phyloP scores from a whole-genome alignment of 257 asterid species.

The Penstemon newberryi region DNA sequence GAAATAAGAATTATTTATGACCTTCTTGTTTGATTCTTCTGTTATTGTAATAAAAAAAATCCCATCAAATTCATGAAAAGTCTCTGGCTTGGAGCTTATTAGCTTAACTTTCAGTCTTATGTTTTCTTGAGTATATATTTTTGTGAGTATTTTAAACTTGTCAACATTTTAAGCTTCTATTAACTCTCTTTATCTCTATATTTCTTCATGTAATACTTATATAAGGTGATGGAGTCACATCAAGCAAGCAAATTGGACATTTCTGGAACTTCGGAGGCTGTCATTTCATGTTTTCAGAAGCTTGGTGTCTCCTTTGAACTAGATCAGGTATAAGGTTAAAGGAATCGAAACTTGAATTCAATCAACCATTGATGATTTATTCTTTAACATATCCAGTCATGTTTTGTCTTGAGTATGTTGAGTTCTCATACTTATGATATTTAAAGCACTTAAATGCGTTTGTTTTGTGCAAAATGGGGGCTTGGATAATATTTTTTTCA shows the following conservation, averaged over 20 bases:
- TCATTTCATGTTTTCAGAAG: conserved; percentile 88
- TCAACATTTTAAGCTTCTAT: conserved; percentile 21
- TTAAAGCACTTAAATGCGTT: neutral
- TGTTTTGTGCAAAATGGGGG: neutral
- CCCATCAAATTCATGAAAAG: conserved; percentile 16
- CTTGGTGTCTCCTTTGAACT: conserved; percentile 74
- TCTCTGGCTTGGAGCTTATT: neutral
- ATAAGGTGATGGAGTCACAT: conserved; percentile 93
- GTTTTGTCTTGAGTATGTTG: neutral
- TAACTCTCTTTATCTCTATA: neutral
- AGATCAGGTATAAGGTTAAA: conserved; percentile 52
- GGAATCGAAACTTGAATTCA: neutral
- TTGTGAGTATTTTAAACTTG: conserved; percentile 16
- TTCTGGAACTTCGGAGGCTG: conserved; percentile 97
- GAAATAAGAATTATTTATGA: neutral
- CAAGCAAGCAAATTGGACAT: conserved; percentile 88
- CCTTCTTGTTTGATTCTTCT: conserved; percentile 19
- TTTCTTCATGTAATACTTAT: conserved; percentile 12
- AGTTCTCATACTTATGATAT: neutral
- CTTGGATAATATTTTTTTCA: neutral
- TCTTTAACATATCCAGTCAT: neutral
- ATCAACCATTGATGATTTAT: neutral
- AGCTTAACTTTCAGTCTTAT: neutral
- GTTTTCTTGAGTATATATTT: conserved; percentile 14
- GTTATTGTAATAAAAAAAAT: neutral